A percentile compares a stretch with the other conserved stretches of the same genome.
Conservation (phyloP, 192 early-diverging fungal genomes). For the Coemansia sp. region DNA sequence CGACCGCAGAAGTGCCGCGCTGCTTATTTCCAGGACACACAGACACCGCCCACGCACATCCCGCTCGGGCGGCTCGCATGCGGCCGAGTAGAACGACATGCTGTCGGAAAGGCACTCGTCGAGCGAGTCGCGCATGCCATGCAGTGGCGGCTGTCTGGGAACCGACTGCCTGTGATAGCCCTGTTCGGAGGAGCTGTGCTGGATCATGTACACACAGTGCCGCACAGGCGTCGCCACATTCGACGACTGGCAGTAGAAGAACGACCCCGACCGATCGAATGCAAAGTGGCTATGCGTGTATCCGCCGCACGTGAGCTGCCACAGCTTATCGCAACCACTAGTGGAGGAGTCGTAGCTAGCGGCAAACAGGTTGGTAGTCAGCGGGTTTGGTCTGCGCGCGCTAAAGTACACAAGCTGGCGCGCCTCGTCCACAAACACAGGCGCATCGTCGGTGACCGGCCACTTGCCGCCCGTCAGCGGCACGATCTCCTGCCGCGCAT, state of each 20-base stretch:
- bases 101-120: neutral
- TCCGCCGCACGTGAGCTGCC: constrained; percentile 13
- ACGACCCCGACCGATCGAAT: constrained; percentile 12
- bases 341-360: neutral
- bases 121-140: neutral
- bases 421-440: constrained; percentile 19
- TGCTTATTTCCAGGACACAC: constrained; percentile 7
- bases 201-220: constrained; percentile 17
- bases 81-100: constrained; percentile 4
- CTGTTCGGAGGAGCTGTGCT: too few species aligned
- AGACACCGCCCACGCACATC: constrained; percentile 1
- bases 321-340: neutral
- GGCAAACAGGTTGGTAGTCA: constrained; percentile 14
- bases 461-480: constrained; percentile 18
- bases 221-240: constrained; percentile 15
- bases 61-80: neutral
- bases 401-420: constrained; percentile 16
- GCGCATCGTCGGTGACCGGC: constrained; percentile 16
- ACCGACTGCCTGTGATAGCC: too few species aligned
- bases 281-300: constrained; percentile 21
- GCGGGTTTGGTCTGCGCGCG: constrained; percentile 20
- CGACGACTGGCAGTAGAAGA: constrained; percentile 26
- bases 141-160: too few species aligned
- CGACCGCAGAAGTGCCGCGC: neutral
- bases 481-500: neutral